phyloP scores from a whole-genome alignment of 2,329 filamentous ascomycete species.

The Stemphylium vesicarium region DNA sequence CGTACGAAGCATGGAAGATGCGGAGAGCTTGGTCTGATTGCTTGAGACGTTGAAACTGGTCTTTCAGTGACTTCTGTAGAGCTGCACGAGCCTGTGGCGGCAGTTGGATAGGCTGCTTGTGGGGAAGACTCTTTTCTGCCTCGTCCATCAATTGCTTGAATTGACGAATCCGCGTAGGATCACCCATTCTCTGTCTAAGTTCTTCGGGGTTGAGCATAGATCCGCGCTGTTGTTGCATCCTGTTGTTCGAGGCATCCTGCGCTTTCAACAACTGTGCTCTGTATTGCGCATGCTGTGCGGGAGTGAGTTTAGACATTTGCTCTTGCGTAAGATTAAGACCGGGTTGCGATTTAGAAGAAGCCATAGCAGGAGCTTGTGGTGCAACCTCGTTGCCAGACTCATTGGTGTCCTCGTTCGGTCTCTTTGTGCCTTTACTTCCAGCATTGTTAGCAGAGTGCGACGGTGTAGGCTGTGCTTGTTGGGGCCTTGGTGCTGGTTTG shows the following conservation, averaged over 20 bases:
- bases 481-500: conserved; percentile 28
- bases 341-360: conserved; percentile 41
- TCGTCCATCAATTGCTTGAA: conserved; percentile 39
- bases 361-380: conserved; percentile 47
- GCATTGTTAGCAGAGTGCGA: conserved; percentile 21
- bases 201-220: conserved; percentile 31
- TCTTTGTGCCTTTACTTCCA: conserved; percentile 42
- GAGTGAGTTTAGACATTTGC: conserved; percentile 44
- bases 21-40: conserved; percentile 42
- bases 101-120: conserved; percentile 29
- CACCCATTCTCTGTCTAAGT: conserved; percentile 31
- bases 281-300: conserved; percentile 41
- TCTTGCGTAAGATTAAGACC: conserved; percentile 40
- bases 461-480: conserved; percentile 30
- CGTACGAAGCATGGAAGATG: conserved; percentile 38
- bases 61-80: conserved; percentile 37
- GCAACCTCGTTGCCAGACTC: conserved; percentile 45
- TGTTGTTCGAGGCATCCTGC: conserved; percentile 42
- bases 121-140: conserved; percentile 34
- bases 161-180: conserved; percentile 35
- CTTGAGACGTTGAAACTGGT: conserved; percentile 34
- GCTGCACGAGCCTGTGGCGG: conserved; percentile 28
- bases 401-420: conserved; percentile 51
- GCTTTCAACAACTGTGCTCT: conserved; percentile 43
- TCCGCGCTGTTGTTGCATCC: conserved; percentile 34